These are phyloP conservation scores for Liquidambar formosana DNA, from an alignment of 164 flowering plant genomes.

Conservation along the genomic window DNA sequence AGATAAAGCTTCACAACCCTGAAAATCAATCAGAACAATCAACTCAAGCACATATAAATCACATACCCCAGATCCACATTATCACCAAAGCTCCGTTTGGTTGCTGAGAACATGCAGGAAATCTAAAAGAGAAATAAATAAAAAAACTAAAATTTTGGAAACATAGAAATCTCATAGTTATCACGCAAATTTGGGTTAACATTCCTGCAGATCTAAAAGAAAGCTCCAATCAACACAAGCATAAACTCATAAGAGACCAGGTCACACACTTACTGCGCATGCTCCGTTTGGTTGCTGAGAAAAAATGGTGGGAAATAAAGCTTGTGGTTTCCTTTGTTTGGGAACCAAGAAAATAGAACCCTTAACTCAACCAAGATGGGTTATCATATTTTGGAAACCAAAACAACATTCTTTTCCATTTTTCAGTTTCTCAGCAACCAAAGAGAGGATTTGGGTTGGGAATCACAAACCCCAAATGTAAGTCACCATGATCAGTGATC, in stretches of 20 bases:
- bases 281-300: background rate
- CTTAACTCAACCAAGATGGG: background rate
- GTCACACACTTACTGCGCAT: background rate
- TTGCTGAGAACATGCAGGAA: background rate
- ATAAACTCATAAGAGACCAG: background rate
- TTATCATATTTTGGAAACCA: background rate
- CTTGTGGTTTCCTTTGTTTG: background rate
- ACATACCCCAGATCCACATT: background rate
- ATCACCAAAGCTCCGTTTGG: background rate
- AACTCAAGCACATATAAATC: background rate
- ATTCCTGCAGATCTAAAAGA: background rate
- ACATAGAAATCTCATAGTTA: too few species aligned
- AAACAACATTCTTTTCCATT: background rate
- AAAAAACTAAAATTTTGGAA: too few species aligned
- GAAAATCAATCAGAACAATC: background rate
- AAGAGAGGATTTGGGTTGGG: background rate
- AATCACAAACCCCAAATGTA: too few species aligned
- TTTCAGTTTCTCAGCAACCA: background rate
- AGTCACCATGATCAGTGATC: too few species aligned
- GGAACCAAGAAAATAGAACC: background rate
- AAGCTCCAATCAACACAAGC: background rate
- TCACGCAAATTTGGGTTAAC: too few species aligned
- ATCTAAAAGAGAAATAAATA: too few species aligned
- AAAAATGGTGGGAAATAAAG: background rate
- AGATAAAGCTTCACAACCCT: constrained; percentile 26